Conservation (phyloP, 306 rosid species). For the Crataegus laevigata region DNA sequence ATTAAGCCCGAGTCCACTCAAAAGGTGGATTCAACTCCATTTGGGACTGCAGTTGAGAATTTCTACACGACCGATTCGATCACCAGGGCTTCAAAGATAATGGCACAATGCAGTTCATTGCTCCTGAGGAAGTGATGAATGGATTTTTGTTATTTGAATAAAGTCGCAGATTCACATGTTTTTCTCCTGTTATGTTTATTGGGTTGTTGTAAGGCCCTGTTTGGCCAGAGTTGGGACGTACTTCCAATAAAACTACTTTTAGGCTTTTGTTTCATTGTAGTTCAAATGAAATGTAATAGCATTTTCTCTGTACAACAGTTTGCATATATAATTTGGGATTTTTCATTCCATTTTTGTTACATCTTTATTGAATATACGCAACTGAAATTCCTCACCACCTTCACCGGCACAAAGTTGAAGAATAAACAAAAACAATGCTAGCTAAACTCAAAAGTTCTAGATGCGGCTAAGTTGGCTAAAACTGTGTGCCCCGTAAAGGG, state of each 20-base stretch:
- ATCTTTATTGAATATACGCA: neutral
- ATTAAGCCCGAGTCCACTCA: slow-evolving; percentile 49
- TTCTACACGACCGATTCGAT: slow-evolving; percentile 98
- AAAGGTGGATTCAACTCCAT: slow-evolving; percentile 45
- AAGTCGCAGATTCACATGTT: slow-evolving; percentile 19
- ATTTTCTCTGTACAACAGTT: slow-evolving; percentile 24
- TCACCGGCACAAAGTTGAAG: no score
- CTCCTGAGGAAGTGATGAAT: slow-evolving; percentile 66
- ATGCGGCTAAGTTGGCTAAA: no score
- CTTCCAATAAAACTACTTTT: slow-evolving; percentile 35
- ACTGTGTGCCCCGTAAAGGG: no score
- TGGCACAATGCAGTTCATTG: slow-evolving; percentile 95
- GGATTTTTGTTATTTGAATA: slow-evolving; percentile 25
- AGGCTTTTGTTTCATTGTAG: slow-evolving; percentile 24
- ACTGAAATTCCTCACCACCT: neutral
- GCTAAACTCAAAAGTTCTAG: no score
- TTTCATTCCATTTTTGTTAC: slow-evolving; percentile 1
- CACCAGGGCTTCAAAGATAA: slow-evolving; percentile 96
- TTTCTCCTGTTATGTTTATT: slow-evolving; percentile 1
- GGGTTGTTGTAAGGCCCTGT: slow-evolving; percentile 18
- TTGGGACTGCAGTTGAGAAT: slow-evolving; percentile 59
- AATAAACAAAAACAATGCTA: no score
- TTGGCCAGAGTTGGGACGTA: slow-evolving; percentile 37
- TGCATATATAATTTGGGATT: neutral
- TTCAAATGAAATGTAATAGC: slow-evolving; percentile 31